phyloP scores from a whole-genome alignment of 2,329 filamentous ascomycete species.

The Blastomyces gilchristii region DNA sequence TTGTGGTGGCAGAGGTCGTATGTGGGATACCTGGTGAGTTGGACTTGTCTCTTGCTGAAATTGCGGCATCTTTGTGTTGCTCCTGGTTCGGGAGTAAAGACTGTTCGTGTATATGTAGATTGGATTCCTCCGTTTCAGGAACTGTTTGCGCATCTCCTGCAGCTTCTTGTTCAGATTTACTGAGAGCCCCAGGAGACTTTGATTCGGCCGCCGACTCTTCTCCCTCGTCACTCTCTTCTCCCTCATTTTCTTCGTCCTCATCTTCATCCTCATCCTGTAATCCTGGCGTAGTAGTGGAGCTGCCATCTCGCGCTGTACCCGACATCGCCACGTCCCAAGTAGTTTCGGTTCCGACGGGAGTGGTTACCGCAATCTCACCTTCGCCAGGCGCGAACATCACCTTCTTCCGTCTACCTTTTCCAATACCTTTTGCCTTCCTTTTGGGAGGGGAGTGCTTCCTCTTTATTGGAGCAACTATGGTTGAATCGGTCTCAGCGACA shows the following conservation, averaged over 20 bases:
- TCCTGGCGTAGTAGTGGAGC: slow-evolving; percentile 10
- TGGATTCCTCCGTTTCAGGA: slow-evolving; percentile 9
- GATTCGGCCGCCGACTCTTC: slow-evolving; percentile 39
- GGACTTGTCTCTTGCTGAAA: slow-evolving; percentile 10
- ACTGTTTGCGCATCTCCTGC: slow-evolving; percentile 18
- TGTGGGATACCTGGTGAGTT: slow-evolving; percentile 14
- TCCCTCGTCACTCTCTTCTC: slow-evolving; percentile 42
- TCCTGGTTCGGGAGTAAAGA: slow-evolving; percentile 7
- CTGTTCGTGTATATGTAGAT: slow-evolving; percentile 5
- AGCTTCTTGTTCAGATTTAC: slow-evolving; percentile 25
- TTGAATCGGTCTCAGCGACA: slow-evolving; percentile 40
- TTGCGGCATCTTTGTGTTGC: not conserved
- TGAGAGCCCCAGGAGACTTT: slow-evolving; percentile 33
- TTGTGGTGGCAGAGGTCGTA: slow-evolving; percentile 6
- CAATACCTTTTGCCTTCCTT: slow-evolving; percentile 69
- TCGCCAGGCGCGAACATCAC: slow-evolving; percentile 45
- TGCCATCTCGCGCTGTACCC: slow-evolving; percentile 16
- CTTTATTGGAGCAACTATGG: slow-evolving; percentile 38
- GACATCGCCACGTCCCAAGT: slow-evolving; percentile 28
- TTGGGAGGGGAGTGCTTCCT: slow-evolving; percentile 61
- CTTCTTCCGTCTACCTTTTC: slow-evolving; percentile 67
- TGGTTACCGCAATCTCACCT: slow-evolving; percentile 30
- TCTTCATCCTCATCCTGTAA: slow-evolving; percentile 40
- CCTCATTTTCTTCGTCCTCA: slow-evolving; percentile 39
- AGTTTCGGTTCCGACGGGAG: slow-evolving; percentile 30